Base-by-base conservation (phyloP, 495 filamentous ascomycete species). In the Tuber melanosporum region DNA sequence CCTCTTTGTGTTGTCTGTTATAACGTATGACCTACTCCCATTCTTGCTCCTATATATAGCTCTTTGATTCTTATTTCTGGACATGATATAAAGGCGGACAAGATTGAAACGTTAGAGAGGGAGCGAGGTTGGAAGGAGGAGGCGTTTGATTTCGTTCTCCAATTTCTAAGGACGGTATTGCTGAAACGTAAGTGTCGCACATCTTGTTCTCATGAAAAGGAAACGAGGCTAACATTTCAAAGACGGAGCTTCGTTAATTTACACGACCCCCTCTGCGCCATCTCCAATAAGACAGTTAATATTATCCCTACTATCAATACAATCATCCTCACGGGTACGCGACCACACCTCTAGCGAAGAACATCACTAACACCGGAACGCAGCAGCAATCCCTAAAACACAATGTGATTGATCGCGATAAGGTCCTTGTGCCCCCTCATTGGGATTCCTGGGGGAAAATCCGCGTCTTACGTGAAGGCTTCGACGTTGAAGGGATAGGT, bases 371-470 rank as follows among this genome's bases (percentile, higher is more conserved):
- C 41, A 36, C 71, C 15, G n/a, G 49, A 46, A 5, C 41, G 19
- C 93, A 94, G 84, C 89, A 91, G 83, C 90, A 93, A 78, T 89
- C 91, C 62, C 86, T 98, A 42, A 97, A 94, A 85, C 92, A 95
- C 84, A 98, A 98, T 82, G 92, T 97, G 73, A 96, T 97, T 77
- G 96, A 98, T 84, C 88, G 96, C 45, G 96, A 98, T 84, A 97
- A 95, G 86, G 92, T 98, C 46, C 87, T 97, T 0, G 91, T 99
- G 2, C 96, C 95, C 6, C 91, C 94, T 17, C 97, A 97, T 83
- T 98, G 96, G 96, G 95, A 99, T 84, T 97, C 94, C 0, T 98
- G 95, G 94, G 95, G 93, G 43, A 99, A 98, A 85, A 97, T 99
- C 76, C 89, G 94, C 36, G 92, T 98, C 62, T 86, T 98, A 26